phyloP scores from a whole-genome alignment of 2,329 filamentous ascomycete species.

The Parastagonospora avenae region DNA sequence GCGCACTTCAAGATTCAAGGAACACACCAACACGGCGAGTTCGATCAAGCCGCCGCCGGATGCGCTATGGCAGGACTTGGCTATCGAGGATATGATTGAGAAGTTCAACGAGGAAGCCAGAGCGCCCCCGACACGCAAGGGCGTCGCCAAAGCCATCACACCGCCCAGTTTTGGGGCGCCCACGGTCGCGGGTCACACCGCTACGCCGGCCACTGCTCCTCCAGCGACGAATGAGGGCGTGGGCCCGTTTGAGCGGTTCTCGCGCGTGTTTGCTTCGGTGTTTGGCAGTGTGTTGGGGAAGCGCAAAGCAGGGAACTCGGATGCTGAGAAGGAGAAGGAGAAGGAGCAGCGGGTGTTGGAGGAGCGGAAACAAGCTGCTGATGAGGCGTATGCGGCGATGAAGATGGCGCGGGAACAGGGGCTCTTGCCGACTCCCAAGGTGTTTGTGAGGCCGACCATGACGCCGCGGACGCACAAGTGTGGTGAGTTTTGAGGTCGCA shows the following conservation, averaged over 20 bases:
- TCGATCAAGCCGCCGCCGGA: slow-evolving; percentile 39
- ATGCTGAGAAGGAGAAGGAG: slow-evolving; percentile 21
- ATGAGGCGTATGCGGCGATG: slow-evolving; percentile 34
- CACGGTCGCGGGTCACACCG: slow-evolving; percentile 2
- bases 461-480: slow-evolving; percentile 15
- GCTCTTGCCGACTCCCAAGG: slow-evolving; percentile 40
- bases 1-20: slow-evolving; percentile 34
- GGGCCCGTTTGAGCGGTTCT: slow-evolving; percentile 36
- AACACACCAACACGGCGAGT: slow-evolving; percentile 37
- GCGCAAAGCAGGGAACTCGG: slow-evolving; percentile 33
- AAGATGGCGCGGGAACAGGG: slow-evolving; percentile 37
- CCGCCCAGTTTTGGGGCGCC: slow-evolving; percentile 8
- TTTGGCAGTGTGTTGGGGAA: slow-evolving; percentile 37
- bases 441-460: slow-evolving; percentile 34
- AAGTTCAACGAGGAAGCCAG: slow-evolving; percentile 30
- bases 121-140: slow-evolving; percentile 17
- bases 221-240: slow-evolving; percentile 13
- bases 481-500: slow-evolving; percentile 6
- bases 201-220: slow-evolving; percentile 7
- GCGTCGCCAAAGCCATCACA: slow-evolving; percentile 3
- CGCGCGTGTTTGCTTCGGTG: slow-evolving; percentile 30
- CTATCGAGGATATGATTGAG: slow-evolving; percentile 30
- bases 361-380: slow-evolving; percentile 35
- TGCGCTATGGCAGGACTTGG: slow-evolving; percentile 34
- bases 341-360: slow-evolving; percentile 22